phyloP scores from a whole-genome alignment of 257 asterid genomes.

The Vinca minor region DNA sequence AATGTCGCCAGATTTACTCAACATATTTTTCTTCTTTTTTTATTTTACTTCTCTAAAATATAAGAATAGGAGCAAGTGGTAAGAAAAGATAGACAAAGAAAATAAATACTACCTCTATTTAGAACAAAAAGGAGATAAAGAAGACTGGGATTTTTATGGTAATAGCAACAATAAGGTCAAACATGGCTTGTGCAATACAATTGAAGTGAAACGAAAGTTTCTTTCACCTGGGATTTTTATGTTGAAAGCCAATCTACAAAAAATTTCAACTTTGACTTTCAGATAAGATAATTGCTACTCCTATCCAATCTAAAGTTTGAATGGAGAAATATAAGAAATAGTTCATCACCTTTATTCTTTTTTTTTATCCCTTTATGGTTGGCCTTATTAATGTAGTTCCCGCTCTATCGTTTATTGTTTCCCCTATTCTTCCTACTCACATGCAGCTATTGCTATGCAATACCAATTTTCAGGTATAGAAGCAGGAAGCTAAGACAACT shows the following conservation, averaged over 20 bases:
- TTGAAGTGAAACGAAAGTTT: not conserved
- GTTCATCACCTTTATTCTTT: not conserved
- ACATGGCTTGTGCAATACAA: not conserved
- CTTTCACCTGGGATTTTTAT: not conserved
- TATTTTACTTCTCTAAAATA: too few species aligned
- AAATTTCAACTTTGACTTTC: not conserved
- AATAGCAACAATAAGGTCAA: too few species aligned
- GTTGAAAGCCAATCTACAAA: not conserved
- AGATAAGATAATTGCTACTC: too few species aligned
- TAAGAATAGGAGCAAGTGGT: too few species aligned
- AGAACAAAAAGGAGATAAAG: too few species aligned
- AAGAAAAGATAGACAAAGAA: not conserved
- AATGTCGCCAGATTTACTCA: too few species aligned
- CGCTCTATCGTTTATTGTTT: not conserved
- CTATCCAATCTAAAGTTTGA: not conserved
- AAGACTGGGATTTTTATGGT: too few species aligned
- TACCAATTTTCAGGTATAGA: not conserved
- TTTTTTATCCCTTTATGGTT: too few species aligned
- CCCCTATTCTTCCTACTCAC: not conserved
- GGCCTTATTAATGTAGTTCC: not conserved
- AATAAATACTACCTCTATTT: too few species aligned
- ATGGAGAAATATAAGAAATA: not conserved
- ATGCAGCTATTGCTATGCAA: not conserved
- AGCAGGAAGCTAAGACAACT: not conserved
- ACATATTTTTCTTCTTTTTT: too few species aligned